These are phyloP conservation scores for Aegle marmelos DNA, from an alignment of 345 rosid species.

Conservation along the genomic window DNA sequence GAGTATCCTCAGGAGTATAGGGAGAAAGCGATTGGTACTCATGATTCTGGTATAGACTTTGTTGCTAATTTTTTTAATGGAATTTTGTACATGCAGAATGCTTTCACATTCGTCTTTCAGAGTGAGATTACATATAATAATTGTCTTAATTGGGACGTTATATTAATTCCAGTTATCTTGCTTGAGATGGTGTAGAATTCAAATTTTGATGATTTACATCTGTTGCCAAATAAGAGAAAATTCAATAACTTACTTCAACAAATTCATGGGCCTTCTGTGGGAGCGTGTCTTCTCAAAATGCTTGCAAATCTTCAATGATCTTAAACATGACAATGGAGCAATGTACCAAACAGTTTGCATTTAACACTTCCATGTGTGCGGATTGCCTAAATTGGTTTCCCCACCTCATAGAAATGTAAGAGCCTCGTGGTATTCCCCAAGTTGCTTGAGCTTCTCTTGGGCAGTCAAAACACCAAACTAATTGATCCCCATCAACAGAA, in stretches of 20 bases:
- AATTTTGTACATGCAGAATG: neutral
- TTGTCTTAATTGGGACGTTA: neutral
- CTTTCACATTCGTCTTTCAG: neutral
- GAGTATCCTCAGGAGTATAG: conserved; percentile 35
- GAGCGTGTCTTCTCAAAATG: neutral
- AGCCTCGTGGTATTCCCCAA: neutral
- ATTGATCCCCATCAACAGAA: neutral
- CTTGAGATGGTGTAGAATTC: neutral
- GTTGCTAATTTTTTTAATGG: conserved; percentile 2
- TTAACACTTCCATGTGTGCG: neutral
- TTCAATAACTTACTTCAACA: neutral
- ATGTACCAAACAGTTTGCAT: neutral
- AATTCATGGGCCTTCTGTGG: neutral
- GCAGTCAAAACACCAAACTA: neutral
- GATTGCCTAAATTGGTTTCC: neutral
- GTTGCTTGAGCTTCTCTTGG: neutral
- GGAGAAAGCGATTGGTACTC: conserved; percentile 30
- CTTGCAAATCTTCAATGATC: neutral
- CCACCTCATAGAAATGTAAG: neutral
- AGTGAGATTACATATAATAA: neutral
- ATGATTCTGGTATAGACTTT: conserved; percentile 35
- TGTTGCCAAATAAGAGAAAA: neutral
- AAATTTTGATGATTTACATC: neutral
- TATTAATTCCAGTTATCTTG: neutral
- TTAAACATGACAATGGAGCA: neutral